Evolutionary conservation across 257 asterid species (phyloP).

Genomic region (Datura wrightii): DNA sequence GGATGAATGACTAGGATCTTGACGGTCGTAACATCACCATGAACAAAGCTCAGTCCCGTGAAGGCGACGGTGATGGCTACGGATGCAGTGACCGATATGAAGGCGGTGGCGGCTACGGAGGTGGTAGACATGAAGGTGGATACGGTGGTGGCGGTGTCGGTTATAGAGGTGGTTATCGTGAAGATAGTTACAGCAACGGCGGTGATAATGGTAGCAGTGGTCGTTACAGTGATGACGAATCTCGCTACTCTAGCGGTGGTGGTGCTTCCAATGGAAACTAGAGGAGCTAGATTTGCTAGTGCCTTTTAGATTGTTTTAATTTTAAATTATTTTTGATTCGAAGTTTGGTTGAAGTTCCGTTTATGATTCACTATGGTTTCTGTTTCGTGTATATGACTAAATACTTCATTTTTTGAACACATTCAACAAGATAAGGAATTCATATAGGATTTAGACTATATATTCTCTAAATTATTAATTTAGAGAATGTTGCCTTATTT

Average conservation of each 20-base stretch:
- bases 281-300: constrained; percentile 12
- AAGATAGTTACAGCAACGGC: neutral
- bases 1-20: constrained; percentile 80
- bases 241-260: neutral
- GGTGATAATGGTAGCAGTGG: constrained; percentile 3
- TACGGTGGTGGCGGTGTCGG: constrained; percentile 32
- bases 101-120: constrained; percentile 18
- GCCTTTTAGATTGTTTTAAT: neutral
- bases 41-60: constrained; percentile 25
- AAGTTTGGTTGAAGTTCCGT: neutral
- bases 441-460: too few relatives aligned
- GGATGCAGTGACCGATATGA: constrained; percentile 41
- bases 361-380: neutral
- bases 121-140: constrained; percentile 39
- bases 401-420: too few relatives aligned
- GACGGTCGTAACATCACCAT: constrained; percentile 65
- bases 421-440: too few relatives aligned
- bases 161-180: constrained; percentile 22
- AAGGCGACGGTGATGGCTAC: constrained; percentile 18
- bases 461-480: too few relatives aligned
- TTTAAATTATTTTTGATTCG: neutral
- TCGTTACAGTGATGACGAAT: neutral
- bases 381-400: too few relatives aligned
- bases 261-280: constrained; percentile 9
- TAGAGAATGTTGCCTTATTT: too few relatives aligned